Base-by-base conservation (phyloP, 257 asterid species). In the Solanum raphanifolium region DNA sequence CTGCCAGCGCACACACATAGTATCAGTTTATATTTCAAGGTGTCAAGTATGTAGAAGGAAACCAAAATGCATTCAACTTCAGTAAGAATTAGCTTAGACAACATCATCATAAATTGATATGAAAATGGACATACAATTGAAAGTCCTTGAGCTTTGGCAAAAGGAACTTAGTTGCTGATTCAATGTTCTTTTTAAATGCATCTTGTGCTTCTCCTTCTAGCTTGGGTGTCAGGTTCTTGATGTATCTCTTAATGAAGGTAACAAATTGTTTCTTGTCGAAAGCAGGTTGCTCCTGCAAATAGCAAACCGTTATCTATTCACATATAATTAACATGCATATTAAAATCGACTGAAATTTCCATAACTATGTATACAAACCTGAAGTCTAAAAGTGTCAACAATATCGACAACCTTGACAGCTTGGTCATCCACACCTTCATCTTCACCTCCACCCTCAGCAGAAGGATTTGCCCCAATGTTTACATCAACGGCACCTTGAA, bases 401-500 rank as follows among this genome's bases (percentile, higher is more conserved):
- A 96, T 95, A 91, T 96, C 99, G 1, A 95, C 98, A 7, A 95
- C 98, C 88, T 94, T 96, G 35, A 78, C 86, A 5, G 92, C 73
- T 86, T 90, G 92, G 79, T 96, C 99, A 86, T 95, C 98, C 39
- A 91, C 95, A 16, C 98, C 96, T 90, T 96, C 99, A 85, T 95
- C 99, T 0, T 95, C 99, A 1, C 79, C 93, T 21, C 88, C 92
- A 8, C 98, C 98, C 91, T 96, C 98, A 1, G 98, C 98, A 10
- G 99, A 96, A 23, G 99, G 98, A 88, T 95, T 96, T 39, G 99
- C 99, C 32, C 99, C 99, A 60, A 96, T 96, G 91, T 96, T 91
- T 5, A 96, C 96, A 85, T 94, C 96, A n/a, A 95, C 86, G 6
- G 96, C 88, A 38, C 98, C 98, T 21, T 79, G 68, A 9, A 82